Evolutionary conservation across 257 asterid species (phyloP).

Genomic region (Rhazya stricta): DNA sequence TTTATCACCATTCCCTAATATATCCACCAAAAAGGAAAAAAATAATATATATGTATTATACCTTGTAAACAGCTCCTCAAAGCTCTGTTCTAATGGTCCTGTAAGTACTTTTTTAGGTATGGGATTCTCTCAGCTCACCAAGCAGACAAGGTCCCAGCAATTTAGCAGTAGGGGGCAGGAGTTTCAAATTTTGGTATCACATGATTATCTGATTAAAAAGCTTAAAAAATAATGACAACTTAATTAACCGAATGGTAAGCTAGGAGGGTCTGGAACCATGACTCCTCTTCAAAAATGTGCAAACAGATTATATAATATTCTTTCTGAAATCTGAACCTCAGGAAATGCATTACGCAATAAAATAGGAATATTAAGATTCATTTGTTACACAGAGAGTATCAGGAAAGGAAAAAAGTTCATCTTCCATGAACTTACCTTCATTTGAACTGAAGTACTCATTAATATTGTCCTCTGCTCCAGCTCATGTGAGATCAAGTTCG

Average conservation of each 20-base stretch:
- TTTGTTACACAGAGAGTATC: conserved; percentile 3
- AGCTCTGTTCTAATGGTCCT: neutral
- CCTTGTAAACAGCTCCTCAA: neutral
- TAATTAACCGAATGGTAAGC: neutral
- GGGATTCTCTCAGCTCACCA: neutral
- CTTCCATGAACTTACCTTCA: conserved; percentile 5
- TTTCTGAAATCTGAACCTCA: conserved; percentile 2
- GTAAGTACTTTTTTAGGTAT: neutral
- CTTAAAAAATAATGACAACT: neutral
- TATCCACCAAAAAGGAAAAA: neutral
- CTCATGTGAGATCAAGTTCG: conserved; percentile 10
- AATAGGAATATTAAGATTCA: neutral
- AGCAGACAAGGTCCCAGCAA: neutral
- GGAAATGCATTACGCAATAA: neutral
- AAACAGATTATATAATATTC: neutral
- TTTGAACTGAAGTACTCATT: conserved; percentile 8
- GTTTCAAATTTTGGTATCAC: neutral
- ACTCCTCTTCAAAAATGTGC: neutral
- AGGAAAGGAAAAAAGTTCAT: neutral
- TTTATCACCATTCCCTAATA: neutral
- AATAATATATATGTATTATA: neutral
- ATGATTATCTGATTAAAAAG: neutral
- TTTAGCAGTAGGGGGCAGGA: neutral
- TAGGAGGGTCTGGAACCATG: neutral
- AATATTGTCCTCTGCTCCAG: conserved; percentile 11